Base-by-base conservation (phyloP, 2,329 filamentous ascomycete genomes). In the Phialophora macrospora region DNA sequence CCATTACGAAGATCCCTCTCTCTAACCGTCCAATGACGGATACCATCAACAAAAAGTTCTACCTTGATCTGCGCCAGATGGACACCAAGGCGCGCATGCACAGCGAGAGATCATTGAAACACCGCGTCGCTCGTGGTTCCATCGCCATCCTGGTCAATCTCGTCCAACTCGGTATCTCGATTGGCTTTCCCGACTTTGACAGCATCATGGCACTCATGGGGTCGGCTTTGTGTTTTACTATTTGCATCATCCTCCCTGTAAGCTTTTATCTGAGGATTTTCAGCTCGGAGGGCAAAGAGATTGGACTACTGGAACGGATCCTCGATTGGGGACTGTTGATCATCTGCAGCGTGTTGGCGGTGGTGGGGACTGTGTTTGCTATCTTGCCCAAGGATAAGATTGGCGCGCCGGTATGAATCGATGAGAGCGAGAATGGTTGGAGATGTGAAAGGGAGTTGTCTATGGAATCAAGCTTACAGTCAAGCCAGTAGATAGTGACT, bases 221-320 rank as follows among this genome's bases (percentile, higher is more conserved):
- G 12, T 92, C 90, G 46, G 90, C 93, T 3, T 84, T 97, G 17
- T 97, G 94, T 79, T 97, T 97, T 73, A 92, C 91, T 20, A 96
- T 98, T 70, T 98, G 94, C 78, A 88, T 98, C 70, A 93, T 96
- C 77, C 82, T 99, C 58, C 95, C 94, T 0, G 81, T 97, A 34
- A 85, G 88, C 4, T 98, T 99, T 75, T 93, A 98, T 74, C 80
- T 98, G 63, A 96, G 93, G 79, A 87, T 98, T 1, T 98, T 96
- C 76, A 87, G 88, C 57, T 83, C 87, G 56, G 88, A 94, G 65
- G 87, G 88, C 55, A 84, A 87, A 57, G 88, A 94, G 66, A 86
- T 97, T 54, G 80, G 82, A 0, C 71, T 77, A 0, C 75, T 76
- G 24, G 92, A 97, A 78, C 88, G 86, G 72, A 75, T 86, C 4